Conservation (phyloP, 495 filamentous ascomycete species). For the Xylaria nigripes region DNA sequence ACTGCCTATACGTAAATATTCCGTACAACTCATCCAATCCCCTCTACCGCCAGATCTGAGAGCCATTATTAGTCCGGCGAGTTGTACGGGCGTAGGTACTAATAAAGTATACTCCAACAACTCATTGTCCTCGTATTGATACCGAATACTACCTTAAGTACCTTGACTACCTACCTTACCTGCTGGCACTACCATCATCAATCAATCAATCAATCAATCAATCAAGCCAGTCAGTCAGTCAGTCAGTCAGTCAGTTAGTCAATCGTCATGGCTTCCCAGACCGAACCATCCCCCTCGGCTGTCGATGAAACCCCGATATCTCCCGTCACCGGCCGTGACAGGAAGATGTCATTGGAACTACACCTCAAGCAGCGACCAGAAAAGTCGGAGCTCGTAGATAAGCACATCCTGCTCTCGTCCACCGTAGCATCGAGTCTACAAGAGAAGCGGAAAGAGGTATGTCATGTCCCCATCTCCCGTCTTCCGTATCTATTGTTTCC, state of each 20-base stretch:
- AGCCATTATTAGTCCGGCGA: no score
- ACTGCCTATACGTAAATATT: no score
- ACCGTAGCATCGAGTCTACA: constrained; percentile 66
- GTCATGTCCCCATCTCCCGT: constrained; percentile 2
- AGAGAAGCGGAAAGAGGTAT: constrained; percentile 62
- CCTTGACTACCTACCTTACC: no score
- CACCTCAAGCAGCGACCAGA: constrained; percentile 75
- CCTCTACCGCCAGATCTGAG: no score
- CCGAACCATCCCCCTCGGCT: constrained; percentile 16
- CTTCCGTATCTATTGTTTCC: not conserved
- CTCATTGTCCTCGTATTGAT: no score
- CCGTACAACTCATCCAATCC: no score
- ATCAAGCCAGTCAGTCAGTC: not conserved
- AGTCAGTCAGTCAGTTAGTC: not conserved
- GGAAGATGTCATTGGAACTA: constrained; percentile 84
- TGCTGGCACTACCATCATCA: no score
- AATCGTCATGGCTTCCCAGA: constrained; percentile 35
- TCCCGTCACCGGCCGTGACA: constrained; percentile 48
- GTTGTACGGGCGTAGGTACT: no score
- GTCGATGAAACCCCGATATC: constrained; percentile 58
- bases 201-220: not conserved
- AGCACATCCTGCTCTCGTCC: constrained; percentile 77
- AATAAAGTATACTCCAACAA: no score
- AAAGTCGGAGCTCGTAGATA: constrained; percentile 73
- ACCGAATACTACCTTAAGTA: no score